Evolutionary conservation across 2,329 filamentous ascomycete genomes (phyloP).

Genomic region (Bretziella fagacearum): DNA sequence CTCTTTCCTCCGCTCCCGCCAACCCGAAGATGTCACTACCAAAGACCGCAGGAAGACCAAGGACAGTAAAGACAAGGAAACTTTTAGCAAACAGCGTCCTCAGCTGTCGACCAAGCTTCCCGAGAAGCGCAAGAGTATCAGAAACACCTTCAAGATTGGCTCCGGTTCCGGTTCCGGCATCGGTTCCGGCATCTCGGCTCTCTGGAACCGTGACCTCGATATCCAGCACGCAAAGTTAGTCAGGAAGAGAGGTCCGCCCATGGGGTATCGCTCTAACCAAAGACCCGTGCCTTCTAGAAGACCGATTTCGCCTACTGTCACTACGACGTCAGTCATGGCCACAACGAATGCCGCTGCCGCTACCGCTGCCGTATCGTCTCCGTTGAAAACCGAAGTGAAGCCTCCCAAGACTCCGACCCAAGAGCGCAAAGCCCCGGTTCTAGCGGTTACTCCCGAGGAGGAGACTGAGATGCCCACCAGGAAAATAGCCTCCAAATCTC

Average conservation of each 20-base stretch:
- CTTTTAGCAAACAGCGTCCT: not conserved
- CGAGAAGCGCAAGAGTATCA: constrained; percentile 9
- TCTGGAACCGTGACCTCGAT: constrained; percentile 5
- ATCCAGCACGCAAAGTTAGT: constrained; percentile 8
- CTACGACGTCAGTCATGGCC: constrained; percentile 1
- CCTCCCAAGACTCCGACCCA: not conserved
- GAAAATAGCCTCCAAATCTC: not conserved
- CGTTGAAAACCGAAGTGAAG: not conserved
- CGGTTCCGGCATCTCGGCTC: constrained; percentile 1
- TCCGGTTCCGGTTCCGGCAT: constrained; percentile 8
- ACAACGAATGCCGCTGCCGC: not conserved
- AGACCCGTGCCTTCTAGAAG: constrained; percentile 10
- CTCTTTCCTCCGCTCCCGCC: constrained; percentile 6
- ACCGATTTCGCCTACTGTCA: constrained; percentile 7
- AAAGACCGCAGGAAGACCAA: constrained; percentile 5
- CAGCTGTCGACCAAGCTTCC: constrained; percentile 5
- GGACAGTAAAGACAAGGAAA: constrained; percentile 3
- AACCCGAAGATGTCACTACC: constrained; percentile 1
- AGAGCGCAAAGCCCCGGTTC: not conserved
- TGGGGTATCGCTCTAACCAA: constrained; percentile 7
- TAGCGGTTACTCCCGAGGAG: constrained; percentile 1
- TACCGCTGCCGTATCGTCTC: not conserved
- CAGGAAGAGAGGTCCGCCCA: constrained; percentile 8
- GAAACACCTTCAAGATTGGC: constrained; percentile 9
- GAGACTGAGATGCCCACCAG: not conserved